phyloP scores from a whole-genome alignment of 192 early-diverging fungal species.

The Allomyces macrogynus region DNA sequence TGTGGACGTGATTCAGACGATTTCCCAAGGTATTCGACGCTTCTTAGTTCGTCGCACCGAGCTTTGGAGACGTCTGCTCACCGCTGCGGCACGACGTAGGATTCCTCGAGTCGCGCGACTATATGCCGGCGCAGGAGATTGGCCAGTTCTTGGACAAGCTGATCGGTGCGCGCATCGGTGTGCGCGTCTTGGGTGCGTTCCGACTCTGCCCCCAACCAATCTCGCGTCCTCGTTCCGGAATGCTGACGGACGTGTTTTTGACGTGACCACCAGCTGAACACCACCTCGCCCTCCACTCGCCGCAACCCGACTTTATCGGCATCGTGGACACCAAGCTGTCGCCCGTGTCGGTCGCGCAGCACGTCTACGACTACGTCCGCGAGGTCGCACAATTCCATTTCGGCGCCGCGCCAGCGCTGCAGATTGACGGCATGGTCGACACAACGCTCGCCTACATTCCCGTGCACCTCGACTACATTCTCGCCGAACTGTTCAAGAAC shows the following conservation, averaged over 20 bases:
- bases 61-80: no score
- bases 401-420: conserved; percentile 48
- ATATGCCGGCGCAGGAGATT: conserved; percentile 50
- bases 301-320: conserved; percentile 46
- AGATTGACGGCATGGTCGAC: conserved; percentile 37
- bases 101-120: conserved; percentile 73
- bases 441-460: conserved; percentile 53
- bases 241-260: no score
- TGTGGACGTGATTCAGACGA: conserved; percentile 18
- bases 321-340: conserved; percentile 58
- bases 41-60: not conserved
- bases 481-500: conserved; percentile 80
- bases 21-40: not conserved
- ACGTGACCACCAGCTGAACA: conserved; percentile 43
- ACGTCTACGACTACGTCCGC: conserved; percentile 48
- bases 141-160: conserved; percentile 63
- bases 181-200: conserved; percentile 44
- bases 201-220: no score
- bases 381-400: conserved; percentile 87
- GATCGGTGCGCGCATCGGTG: conserved; percentile 75
- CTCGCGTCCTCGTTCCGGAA: no score
- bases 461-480: conserved; percentile 84
- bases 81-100: conserved; percentile 15
- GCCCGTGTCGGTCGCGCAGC: conserved; percentile 43
- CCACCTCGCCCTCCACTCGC: conserved; percentile 50